Base-by-base conservation (phyloP, 495 filamentous ascomycete species). In the Sordaria brevicollis region DNA sequence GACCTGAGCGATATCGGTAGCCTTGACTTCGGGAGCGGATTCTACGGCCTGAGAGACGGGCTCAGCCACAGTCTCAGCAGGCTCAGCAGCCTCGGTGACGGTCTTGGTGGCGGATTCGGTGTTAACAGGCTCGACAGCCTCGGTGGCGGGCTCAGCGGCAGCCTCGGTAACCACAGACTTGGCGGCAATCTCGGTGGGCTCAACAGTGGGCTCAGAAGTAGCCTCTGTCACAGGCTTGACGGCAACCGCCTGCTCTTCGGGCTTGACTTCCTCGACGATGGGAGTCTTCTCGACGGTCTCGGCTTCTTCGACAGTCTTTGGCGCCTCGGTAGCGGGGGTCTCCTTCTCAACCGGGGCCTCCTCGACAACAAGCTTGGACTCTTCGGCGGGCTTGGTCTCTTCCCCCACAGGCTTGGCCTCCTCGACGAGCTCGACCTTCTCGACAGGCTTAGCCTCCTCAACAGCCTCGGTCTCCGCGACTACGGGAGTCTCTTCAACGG, bases 11-110 rank as follows among this genome's bases (percentile, higher is more conserved):
- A 38, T 29, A 65, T 74, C 72, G 17, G 37, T 66, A 57, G 69
- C 49, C 39, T 39, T 21, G n/a, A 71, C 67, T 65, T 76, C 70
- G 11, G 35, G 67, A 6, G 57, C 35, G 25, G 76, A 19, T 69
- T 71, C 70, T 7, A 13, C 49, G 25, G 31, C 25, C 70, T 70
- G 49, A 8, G 57, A 8, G 5, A 65, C 21, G 10, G 54, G 15
- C 21, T 70, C 70, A 54, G 69, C 19, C 49, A 67, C 71, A 17
- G 65, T 31, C 41, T 62, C 39, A 34, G 31, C 25, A 21, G 31
- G n/a, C 31, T 41, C 70, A 66, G 67, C 37, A 70, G 33, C 39
- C 25, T 66, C 67, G 34, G 36, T n/a, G 38, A 65, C 37, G 67
- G 17, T 68, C 67, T 65, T 33, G 15, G 29, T 34, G 41, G 39